Conservation (phyloP, 306 rosid genomes). For the Gastrolobium bilobum region DNA sequence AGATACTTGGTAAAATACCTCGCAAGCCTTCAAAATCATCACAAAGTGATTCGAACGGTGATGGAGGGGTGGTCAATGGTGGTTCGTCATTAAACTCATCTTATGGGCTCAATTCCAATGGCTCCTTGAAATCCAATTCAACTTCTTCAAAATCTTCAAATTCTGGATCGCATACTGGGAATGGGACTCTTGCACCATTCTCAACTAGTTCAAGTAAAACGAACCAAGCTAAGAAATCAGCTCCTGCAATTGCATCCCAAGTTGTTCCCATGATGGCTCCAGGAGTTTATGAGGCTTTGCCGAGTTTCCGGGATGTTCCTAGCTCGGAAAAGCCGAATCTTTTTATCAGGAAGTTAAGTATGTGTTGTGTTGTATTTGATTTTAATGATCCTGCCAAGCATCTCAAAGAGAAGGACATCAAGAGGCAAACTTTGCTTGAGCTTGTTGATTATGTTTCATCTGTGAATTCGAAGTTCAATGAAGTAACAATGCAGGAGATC, state of each 20-base stretch:
- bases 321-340: constrained; percentile 61
- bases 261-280: constrained; percentile 43
- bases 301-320: constrained; percentile 65
- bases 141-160: constrained; percentile 53
- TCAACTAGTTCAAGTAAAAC: constrained; percentile 45
- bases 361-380: constrained; percentile 68
- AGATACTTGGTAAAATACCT: constrained; percentile 57
- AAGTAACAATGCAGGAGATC: constrained; percentile 64
- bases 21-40: constrained; percentile 63
- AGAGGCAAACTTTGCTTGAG: constrained; percentile 67
- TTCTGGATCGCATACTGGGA: constrained; percentile 46
- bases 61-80: constrained; percentile 54
- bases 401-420: constrained; percentile 62
- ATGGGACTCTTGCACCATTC: constrained; percentile 48
- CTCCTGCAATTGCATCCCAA: constrained; percentile 43
- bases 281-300: constrained; percentile 63
- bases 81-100: constrained; percentile 45
- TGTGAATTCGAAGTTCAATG: constrained; percentile 60
- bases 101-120: constrained; percentile 51
- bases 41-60: constrained; percentile 48
- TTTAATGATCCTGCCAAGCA: constrained; percentile 57
- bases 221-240: constrained; percentile 53
- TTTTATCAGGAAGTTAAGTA: constrained; percentile 59
- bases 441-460: constrained; percentile 67
- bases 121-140: constrained; percentile 54